A percentile compares a stretch with the other conserved stretches of the same genome.
phyloP scores from a whole-genome alignment of 495 filamentous ascomycete species.

The Filosporella fistucella region DNA sequence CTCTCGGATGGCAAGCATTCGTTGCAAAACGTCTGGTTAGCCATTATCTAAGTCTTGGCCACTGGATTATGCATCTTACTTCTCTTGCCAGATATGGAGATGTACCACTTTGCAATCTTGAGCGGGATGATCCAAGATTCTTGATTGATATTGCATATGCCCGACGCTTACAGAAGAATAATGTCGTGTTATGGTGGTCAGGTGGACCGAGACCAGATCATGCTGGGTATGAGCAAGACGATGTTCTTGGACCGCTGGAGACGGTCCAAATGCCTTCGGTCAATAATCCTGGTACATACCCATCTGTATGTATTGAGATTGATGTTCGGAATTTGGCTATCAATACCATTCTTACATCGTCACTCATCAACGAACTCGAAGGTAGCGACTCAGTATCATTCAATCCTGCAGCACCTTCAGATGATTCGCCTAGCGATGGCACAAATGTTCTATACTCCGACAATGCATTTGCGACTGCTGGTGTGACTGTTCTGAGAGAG shows the following conservation, averaged over 20 bases:
- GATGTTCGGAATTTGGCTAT: constrained; percentile 93
- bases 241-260: constrained; percentile 78
- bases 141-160: constrained; percentile 96
- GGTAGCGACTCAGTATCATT: constrained; percentile 76
- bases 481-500: constrained; percentile 83
- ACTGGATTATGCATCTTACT: constrained; percentile 86
- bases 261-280: constrained; percentile 91
- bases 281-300: constrained; percentile 88
- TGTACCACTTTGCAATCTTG: constrained; percentile 91
- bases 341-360: constrained; percentile 95
- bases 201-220: constrained; percentile 81
- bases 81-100: constrained; percentile 88
- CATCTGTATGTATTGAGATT: constrained; percentile 94
- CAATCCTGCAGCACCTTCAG: constrained; percentile 68
- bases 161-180: constrained; percentile 81
- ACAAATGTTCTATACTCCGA: constrained; percentile 77
- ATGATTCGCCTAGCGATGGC: constrained; percentile 50
- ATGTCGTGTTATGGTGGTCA: constrained; percentile 99
- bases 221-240: constrained; percentile 92
- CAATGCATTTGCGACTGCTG: constrained; percentile 87
- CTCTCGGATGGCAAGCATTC: constrained; percentile 90
- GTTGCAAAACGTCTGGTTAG: constrained; percentile 80
- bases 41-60: constrained; percentile 84
- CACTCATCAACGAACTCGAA: constrained; percentile 95
- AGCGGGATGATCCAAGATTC: constrained; percentile 88